These are phyloP conservation scores for Nepenthes mirabilis DNA, from an alignment of 148 eudicot species.

Conservation along the genomic window DNA sequence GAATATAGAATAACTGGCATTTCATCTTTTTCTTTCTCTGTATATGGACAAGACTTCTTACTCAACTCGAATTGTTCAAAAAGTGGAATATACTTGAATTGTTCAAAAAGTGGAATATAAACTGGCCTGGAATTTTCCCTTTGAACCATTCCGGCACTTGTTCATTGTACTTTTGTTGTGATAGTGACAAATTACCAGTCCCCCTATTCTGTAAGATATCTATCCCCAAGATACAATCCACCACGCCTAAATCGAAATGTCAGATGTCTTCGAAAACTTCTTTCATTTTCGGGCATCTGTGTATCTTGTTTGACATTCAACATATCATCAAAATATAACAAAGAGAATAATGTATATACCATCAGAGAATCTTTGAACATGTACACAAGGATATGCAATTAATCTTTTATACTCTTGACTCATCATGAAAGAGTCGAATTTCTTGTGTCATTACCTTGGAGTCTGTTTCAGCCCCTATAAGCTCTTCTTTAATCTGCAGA, in stretches of 20 bases:
- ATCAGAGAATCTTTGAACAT: neutral
- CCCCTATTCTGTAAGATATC: neutral
- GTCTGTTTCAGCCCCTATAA: neutral
- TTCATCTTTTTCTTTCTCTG: neutral
- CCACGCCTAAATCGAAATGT: neutral
- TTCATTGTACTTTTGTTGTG: neutral
- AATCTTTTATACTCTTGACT: neutral
- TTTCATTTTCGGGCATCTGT: neutral
- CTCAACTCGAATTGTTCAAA: neutral
- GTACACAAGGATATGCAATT: neutral
- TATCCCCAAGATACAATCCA: neutral
- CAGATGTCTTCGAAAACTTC: neutral
- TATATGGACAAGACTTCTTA: neutral
- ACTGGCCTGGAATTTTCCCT: neutral
- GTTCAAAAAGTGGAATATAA: too few species aligned
- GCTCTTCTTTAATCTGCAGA: neutral
- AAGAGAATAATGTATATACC: neutral
- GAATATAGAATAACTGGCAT: neutral
- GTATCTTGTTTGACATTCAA: neutral
- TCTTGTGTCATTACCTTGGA: neutral
- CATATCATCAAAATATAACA: neutral
- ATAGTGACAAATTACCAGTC: neutral
- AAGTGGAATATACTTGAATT: neutral
- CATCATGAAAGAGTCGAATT: neutral
- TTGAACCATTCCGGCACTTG: neutral